Percentiles rank a stretch among this genome's conserved stretches.
phyloP scores from a whole-genome alignment of 176 grass and related monocot species.

The Triticum dicoccoides region DNA sequence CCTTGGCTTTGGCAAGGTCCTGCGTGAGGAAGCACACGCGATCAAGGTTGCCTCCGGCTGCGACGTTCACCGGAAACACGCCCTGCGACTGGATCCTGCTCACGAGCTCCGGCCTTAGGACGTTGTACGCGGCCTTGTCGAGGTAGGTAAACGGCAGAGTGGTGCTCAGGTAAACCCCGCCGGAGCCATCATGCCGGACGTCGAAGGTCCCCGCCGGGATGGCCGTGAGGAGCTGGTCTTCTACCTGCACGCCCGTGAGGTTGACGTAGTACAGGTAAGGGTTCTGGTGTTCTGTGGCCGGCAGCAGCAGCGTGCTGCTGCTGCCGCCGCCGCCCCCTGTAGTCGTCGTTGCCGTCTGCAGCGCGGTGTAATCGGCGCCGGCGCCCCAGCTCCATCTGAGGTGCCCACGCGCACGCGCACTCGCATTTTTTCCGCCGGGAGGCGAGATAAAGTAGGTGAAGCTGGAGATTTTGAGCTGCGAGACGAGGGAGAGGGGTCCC shows the following conservation, averaged over 20 bases:
- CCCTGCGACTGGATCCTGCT: neutral
- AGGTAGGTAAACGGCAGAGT: conserved; percentile 13
- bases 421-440: neutral
- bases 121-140: conserved; percentile 4
- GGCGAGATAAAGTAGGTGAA: neutral
- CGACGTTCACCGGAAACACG: neutral
- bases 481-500: neutral
- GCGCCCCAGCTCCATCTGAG: neutral
- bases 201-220: no score
- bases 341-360: no score
- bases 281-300: neutral
- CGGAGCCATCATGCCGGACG: neutral
- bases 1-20: neutral
- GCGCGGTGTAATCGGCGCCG: no score
- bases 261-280: neutral
- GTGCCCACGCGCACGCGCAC: no score
- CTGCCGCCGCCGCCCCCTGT: no score
- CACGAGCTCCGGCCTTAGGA: neutral
- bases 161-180: conserved; percentile 25
- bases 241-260: neutral
- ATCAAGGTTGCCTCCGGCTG: neutral
- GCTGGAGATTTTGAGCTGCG: neutral
- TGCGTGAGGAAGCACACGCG: neutral
- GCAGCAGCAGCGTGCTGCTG: neutral
- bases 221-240: neutral